phyloP scores from a whole-genome alignment of 768 basidiomycete genomes.

The Solioccasus polychromus region DNA sequence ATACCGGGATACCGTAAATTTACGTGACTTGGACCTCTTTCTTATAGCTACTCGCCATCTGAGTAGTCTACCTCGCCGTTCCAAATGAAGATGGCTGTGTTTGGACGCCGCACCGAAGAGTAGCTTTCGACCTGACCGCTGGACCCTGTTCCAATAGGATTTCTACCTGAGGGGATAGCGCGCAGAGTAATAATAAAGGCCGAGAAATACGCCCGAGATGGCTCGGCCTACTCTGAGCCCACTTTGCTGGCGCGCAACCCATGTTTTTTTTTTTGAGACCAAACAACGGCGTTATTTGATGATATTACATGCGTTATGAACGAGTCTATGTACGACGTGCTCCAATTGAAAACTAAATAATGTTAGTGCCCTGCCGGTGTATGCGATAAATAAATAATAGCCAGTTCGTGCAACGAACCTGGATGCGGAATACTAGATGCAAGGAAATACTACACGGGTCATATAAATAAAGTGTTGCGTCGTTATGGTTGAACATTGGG shows the following conservation, averaged over 20 bases:
- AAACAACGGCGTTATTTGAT: not conserved
- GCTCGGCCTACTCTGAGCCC: not conserved
- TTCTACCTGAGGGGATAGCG: constrained; percentile 10
- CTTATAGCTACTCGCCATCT: not conserved
- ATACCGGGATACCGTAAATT: constrained; percentile 29
- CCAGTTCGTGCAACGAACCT: constrained; percentile 1
- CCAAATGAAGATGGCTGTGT: constrained; percentile 21
- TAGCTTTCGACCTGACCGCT: constrained; percentile 11
- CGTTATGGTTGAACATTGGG: too few relatives aligned
- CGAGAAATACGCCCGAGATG: constrained; percentile 9
- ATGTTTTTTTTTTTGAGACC: too few relatives aligned
- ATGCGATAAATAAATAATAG: constrained; percentile 20
- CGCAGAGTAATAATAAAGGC: constrained; percentile 15
- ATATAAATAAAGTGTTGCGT: too few relatives aligned
- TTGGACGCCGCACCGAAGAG: constrained; percentile 11
- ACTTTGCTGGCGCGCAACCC: too few relatives aligned
- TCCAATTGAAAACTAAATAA: constrained; percentile 15
- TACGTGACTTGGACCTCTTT: constrained; percentile 17
- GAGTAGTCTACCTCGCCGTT: constrained; percentile 14
- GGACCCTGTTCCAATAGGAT: not conserved
- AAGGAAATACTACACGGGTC: constrained; percentile 12
- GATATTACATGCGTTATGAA: constrained; percentile 3
- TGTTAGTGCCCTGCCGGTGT: constrained; percentile 7
- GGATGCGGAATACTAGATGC: constrained; percentile 17
- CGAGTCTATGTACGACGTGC: not conserved